Conservation (phyloP, 306 rosid species). For the Ormosia semicastrata region DNA sequence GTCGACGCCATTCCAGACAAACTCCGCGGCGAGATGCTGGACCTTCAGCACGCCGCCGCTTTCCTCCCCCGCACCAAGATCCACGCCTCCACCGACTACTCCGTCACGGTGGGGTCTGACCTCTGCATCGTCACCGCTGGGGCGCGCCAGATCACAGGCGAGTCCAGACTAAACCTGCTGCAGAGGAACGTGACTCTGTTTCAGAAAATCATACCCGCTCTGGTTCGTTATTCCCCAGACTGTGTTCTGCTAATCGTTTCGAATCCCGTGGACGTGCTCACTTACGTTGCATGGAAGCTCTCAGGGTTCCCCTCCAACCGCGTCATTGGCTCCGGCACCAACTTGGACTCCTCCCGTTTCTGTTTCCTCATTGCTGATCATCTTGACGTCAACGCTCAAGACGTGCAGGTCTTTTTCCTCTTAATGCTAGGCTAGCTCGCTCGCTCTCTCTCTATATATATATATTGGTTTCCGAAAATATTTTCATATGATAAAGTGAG, state of each 20-base stretch:
- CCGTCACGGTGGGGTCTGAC: conserved; percentile 65
- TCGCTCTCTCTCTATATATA: no score
- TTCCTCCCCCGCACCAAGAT: conserved; percentile 93
- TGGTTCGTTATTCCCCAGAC: conserved; percentile 57
- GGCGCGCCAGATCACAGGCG: conserved; percentile 71
- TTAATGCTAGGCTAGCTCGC: background rate
- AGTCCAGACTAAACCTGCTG: conserved; percentile 72
- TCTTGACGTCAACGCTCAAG: conserved; percentile 92
- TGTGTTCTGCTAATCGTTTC: conserved; percentile 70
- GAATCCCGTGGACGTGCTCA: conserved; percentile 81
- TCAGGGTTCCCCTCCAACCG: conserved; percentile 86
- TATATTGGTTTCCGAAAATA: no score
- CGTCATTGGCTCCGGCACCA: conserved; percentile 93
- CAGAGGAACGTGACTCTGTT: conserved; percentile 79
- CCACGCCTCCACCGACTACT: conserved; percentile 70
- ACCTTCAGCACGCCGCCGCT: conserved; percentile 92
- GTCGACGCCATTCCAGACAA: conserved; percentile 71
- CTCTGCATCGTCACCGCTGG: conserved; percentile 93
- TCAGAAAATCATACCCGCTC: conserved; percentile 59
- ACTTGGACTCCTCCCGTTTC: conserved; percentile 87
- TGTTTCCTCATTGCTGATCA: conserved; percentile 91
- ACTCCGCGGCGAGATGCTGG: conserved; percentile 93
- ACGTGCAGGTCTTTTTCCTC: conserved; percentile 62
- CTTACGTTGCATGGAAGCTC: conserved; percentile 86
- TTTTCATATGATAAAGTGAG: no score